Evolutionary conservation across 257 asterid genomes (phyloP), one percentile per base, ranked within the genome.

Genomic region (Solanum chaucha): DNA sequence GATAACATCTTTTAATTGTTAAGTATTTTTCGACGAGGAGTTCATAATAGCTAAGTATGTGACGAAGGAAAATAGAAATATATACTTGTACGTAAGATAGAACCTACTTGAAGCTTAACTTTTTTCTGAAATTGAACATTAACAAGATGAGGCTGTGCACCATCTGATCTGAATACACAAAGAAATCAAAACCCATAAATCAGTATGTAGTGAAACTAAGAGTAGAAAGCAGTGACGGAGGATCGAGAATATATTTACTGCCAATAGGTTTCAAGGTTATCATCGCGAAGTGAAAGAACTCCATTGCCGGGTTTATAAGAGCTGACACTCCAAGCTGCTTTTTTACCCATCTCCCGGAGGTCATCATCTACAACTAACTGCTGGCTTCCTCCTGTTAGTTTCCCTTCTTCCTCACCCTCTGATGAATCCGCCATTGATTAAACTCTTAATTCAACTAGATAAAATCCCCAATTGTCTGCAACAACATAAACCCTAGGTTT

Each of bases 321-420:
- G 90, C 99, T 96, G 89, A 97, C 98, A 85, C 98, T 97, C 98
- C 99, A 97, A 70, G 97, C 98, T 19, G 98, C 99, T 88, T 90
- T 95, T 87, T 96, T 96, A 6, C 95, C 98, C 99, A 97, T 97
- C 86, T 97, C 98, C 0, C 98, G 94, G 48, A 96, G 95, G 87
- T 93, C 95, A n/a, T 90, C 98, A 10, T 95, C 99, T 67, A 96
- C 95, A 64, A 90, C 87, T 85, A 97, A 89, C 89, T 89, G 91
- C 61, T 87, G 93, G 78, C 87, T 92, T 36, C 99, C 99, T 26
- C 98, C 96, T 1, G 93, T 89, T 35, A 96, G 87, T 94, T 93
- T 95, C 90, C 98, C 98, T 88, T 96, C 98, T 87, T 94, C 98
- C 88, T 96, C 99, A 64, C 96, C 98, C 89, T 96, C 98, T 17